A percentile compares a stretch with the other conserved stretches of the same genome.
These are phyloP conservation scores for Raphanus hybrid DNA, from an alignment of 441 rosid species.

Conservation along the genomic window DNA sequence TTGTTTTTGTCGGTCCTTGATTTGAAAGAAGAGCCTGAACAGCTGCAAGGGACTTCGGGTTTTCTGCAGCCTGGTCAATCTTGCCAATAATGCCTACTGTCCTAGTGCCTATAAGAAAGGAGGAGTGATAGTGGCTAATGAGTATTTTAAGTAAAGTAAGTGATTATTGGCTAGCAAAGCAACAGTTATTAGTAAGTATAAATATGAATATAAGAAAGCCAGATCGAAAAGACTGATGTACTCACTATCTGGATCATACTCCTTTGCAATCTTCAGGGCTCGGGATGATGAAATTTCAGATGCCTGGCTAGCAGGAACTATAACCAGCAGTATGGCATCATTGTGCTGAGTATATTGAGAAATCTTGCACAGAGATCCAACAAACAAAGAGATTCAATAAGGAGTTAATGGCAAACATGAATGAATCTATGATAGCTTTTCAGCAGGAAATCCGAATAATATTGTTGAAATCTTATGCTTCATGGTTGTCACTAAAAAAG, in stretches of 20 bases:
- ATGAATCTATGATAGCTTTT: constrained; percentile 8
- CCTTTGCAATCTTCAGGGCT: constrained; percentile 91
- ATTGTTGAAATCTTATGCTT: constrained; percentile 3
- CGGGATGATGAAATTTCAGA: constrained; percentile 86
- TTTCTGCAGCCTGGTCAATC: constrained; percentile 92
- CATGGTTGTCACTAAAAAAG: not conserved
- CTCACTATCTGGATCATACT: constrained; percentile 69
- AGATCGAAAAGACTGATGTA: not conserved
- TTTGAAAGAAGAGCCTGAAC: constrained; percentile 88
- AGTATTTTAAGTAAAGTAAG: constrained; percentile 22
- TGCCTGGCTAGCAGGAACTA: constrained; percentile 83
- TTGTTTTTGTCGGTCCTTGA: constrained; percentile 89
- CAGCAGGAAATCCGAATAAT: not conserved
- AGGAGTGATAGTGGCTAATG: constrained; percentile 29
- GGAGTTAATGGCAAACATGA: constrained; percentile 1
- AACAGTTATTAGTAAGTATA: constrained; percentile 1
- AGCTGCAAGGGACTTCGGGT: constrained; percentile 84
- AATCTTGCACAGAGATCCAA: constrained; percentile 52
- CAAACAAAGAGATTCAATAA: constrained; percentile 31
- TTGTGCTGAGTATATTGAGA: constrained; percentile 76
- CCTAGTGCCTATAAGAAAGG: constrained; percentile 72
- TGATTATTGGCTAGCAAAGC: constrained; percentile 14
- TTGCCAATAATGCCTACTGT: constrained; percentile 89
- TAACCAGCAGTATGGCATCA: constrained; percentile 86
- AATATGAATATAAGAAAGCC: constrained; percentile 6